phyloP scores from a whole-genome alignment of 2,329 filamentous ascomycete genomes.

The Colletotrichum salicis region DNA sequence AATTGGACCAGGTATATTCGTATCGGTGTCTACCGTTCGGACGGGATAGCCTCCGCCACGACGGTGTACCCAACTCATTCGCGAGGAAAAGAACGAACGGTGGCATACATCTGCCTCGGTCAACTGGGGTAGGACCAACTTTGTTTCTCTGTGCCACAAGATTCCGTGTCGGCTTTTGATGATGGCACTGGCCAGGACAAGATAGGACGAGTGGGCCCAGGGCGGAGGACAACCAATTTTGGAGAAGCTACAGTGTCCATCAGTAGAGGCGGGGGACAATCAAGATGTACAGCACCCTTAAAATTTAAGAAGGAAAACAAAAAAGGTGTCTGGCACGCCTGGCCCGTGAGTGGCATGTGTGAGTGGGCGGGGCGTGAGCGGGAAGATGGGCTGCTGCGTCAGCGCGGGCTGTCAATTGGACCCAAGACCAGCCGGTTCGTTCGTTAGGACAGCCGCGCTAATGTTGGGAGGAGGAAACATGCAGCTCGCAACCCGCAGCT shows the following conservation, averaged over 20 bases:
- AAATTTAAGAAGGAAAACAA: neutral
- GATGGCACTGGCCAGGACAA: neutral
- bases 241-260: too few relatives aligned
- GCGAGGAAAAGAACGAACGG: neutral
- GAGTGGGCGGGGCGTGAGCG: conserved; percentile 5
- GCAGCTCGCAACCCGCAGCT: conserved; percentile 28
- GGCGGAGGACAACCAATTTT: too few relatives aligned
- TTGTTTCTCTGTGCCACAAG: neutral
- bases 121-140: neutral
- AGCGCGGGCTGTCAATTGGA: conserved; percentile 25
- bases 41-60: neutral
- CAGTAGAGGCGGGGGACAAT: too few relatives aligned
- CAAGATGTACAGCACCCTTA: neutral
- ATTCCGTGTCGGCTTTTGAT: neutral
- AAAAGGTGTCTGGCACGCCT: neutral
- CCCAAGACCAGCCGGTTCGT: conserved; percentile 26
- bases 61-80: neutral
- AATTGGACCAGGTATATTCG: neutral
- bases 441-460: conserved; percentile 31
- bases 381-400: conserved; percentile 22
- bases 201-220: neutral
- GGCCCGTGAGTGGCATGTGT: neutral
- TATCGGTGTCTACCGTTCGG: neutral
- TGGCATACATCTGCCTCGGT: neutral
- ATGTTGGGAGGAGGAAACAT: conserved; percentile 30